phyloP scores from a whole-genome alignment of 73 alveolate genomes.

The Paramecium sonneborni region DNA sequence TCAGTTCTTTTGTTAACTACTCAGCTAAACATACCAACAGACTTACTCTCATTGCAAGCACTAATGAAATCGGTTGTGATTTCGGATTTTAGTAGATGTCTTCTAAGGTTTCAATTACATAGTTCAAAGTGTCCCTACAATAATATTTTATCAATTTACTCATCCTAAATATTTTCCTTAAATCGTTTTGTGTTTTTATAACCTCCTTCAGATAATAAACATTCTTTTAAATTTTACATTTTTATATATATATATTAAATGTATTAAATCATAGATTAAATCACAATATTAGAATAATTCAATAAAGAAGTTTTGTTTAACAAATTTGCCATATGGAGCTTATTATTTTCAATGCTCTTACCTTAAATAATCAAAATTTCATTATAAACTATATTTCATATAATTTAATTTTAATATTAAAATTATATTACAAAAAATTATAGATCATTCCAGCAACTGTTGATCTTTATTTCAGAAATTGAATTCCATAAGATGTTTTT shows the following conservation, averaged over 20 bases:
- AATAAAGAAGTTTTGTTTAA: too few species aligned
- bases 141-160: not conserved
- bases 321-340: too few species aligned
- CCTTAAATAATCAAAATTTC: too few species aligned
- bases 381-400: too few species aligned
- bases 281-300: too few species aligned
- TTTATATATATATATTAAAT: not conserved
- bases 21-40: constrained; percentile 52
- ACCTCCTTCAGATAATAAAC: not conserved
- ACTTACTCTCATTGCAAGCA: constrained; percentile 22
- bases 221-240: constrained; percentile 16
- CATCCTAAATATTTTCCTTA: not conserved
- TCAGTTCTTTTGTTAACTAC: constrained; percentile 30
- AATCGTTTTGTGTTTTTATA: not conserved
- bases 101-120: not conserved
- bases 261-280: too few species aligned
- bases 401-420: too few species aligned
- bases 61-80: not conserved
- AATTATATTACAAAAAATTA: too few species aligned
- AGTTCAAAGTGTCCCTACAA: not conserved
- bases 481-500: too few species aligned
- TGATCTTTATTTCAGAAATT: too few species aligned
- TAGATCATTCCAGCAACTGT: too few species aligned
- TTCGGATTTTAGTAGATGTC: not conserved
- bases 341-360: too few species aligned